phyloP scores from a whole-genome alignment of 2,329 filamentous ascomycete species.

The Aspergillus chevalieri region DNA sequence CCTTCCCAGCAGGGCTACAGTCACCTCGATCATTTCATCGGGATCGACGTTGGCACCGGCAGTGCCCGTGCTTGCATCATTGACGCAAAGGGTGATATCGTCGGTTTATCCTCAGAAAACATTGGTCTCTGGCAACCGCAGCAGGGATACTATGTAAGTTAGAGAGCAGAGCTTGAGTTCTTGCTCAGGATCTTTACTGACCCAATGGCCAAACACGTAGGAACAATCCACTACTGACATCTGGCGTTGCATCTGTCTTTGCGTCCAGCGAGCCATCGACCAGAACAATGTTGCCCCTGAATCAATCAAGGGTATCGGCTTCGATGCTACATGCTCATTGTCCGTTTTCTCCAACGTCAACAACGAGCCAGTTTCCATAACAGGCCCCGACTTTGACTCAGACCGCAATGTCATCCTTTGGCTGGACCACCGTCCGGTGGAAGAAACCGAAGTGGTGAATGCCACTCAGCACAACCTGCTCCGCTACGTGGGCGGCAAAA shows the following conservation, averaged over 20 bases:
- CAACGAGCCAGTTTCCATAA: slow-evolving; percentile 85
- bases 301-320: slow-evolving; percentile 83
- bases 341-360: slow-evolving; percentile 85
- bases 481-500: slow-evolving; percentile 92
- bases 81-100: slow-evolving; percentile 82
- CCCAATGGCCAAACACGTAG: slow-evolving; percentile 39
- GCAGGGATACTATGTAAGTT: slow-evolving; percentile 65
- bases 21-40: slow-evolving; percentile 62
- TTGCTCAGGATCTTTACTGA: not conserved
- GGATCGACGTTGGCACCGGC: slow-evolving; percentile 93
- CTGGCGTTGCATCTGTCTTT: slow-evolving; percentile 88
- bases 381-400: slow-evolving; percentile 77
- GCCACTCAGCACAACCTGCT: slow-evolving; percentile 85
- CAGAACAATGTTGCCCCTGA: slow-evolving; percentile 72
- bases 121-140: slow-evolving; percentile 77
- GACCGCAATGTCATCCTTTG: slow-evolving; percentile 95
- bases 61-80: slow-evolving; percentile 95
- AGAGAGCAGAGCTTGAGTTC: not conserved
- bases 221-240: slow-evolving; percentile 99
- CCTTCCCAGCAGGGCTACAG: slow-evolving; percentile 33
- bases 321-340: slow-evolving; percentile 97
- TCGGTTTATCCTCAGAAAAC: slow-evolving; percentile 62
- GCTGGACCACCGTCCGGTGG: slow-evolving; percentile 89
- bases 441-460: slow-evolving; percentile 91
- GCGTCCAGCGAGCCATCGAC: slow-evolving; percentile 73